These are phyloP conservation scores for Ustilago lituana DNA, from an alignment of 1,284 basidiomycete species.

Conservation along the genomic window DNA sequence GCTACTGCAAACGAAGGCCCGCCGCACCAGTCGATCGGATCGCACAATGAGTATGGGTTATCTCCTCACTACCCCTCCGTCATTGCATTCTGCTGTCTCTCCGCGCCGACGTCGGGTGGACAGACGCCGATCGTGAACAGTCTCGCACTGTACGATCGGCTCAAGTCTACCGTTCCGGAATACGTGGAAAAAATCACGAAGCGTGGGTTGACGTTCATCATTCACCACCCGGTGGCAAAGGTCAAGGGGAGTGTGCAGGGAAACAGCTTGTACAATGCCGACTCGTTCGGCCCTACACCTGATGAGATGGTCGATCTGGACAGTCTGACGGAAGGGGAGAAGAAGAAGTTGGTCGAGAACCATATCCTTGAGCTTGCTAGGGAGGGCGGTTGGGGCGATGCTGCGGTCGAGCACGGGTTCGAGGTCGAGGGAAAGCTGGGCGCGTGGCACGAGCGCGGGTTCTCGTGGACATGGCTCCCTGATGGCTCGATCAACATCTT, in stretches of 20 bases:
- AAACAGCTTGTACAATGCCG: constrained; percentile 39
- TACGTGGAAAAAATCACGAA: constrained; percentile 23
- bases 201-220: constrained; percentile 41
- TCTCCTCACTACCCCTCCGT: constrained; percentile 44
- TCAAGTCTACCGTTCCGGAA: constrained; percentile 22
- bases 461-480: constrained; percentile 42
- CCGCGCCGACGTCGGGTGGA: constrained; percentile 31
- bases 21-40: constrained; percentile 41
- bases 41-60: constrained; percentile 51
- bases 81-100: constrained; percentile 51
- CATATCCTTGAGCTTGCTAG: constrained; percentile 40
- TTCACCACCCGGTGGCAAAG: constrained; percentile 43
- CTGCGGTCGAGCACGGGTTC: background rate
- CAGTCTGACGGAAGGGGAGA: constrained; percentile 28
- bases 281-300: constrained; percentile 37
- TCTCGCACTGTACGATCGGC: constrained; percentile 38
- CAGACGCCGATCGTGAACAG: constrained; percentile 52
- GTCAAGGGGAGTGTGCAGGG: constrained; percentile 42
- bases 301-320: constrained; percentile 18
- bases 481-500: constrained; percentile 50
- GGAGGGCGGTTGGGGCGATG: constrained; percentile 39
- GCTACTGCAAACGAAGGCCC: constrained; percentile 53
- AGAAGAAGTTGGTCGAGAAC: constrained; percentile 37
- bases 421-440: constrained; percentile 12
- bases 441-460: constrained; percentile 41